Conservation (phyloP, 352 stramenopile species). For the Pythium folliculosum region DNA sequence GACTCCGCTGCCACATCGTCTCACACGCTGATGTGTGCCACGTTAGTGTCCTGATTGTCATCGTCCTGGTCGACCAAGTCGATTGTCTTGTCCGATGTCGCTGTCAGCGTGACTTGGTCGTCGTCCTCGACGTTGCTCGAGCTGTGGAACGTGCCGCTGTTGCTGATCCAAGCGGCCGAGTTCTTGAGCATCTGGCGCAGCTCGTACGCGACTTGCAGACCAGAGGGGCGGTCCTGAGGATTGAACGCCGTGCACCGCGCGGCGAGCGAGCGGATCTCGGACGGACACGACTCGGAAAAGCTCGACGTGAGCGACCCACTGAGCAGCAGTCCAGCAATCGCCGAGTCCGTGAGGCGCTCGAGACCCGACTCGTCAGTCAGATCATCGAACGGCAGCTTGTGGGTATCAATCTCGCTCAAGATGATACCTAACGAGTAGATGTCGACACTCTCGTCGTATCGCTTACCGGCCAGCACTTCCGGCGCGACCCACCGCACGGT, state of each 20-base stretch:
- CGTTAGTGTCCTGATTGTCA: neutral
- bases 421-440: conserved; percentile 27
- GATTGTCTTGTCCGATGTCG: neutral
- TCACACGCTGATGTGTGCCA: neutral
- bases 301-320: conserved; percentile 19
- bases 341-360: conserved; percentile 21
- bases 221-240: conserved; percentile 23
- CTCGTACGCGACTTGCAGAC: conserved; percentile 30
- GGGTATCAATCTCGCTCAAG: conserved; percentile 25
- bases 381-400: conserved; percentile 24
- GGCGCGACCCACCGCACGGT: conserved; percentile 26
- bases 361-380: neutral
- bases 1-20: no score
- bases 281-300: conserved; percentile 31
- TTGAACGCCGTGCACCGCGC: conserved; percentile 31
- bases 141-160: neutral
- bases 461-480: conserved; percentile 17
- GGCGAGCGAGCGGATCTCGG: conserved; percentile 25
- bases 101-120: neutral
- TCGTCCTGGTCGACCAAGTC: neutral
- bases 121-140: neutral
- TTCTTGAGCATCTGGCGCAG: conserved; percentile 20
- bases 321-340: conserved; percentile 28
- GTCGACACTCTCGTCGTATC: conserved; percentile 25
- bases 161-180: neutral